These are phyloP conservation scores for Nemania bipapillata DNA, from an alignment of 2,329 filamentous ascomycete genomes.

Conservation along the genomic window DNA sequence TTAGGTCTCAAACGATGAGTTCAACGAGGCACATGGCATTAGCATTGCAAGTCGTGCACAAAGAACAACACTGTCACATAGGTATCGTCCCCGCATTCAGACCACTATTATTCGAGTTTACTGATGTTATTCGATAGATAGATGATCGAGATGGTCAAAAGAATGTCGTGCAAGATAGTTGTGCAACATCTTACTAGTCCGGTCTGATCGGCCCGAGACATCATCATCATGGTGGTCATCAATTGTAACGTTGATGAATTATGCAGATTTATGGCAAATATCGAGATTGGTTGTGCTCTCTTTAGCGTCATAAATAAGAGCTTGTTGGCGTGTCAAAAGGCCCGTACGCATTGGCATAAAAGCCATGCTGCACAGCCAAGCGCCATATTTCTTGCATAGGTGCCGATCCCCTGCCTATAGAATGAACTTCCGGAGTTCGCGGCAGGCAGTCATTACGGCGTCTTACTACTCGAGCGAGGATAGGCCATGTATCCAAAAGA, in stretches of 20 bases:
- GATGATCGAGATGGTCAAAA: not conserved
- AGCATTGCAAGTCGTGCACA: not conserved
- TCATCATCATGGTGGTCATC: conserved; percentile 14
- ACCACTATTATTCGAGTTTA: not conserved
- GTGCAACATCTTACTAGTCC: not conserved
- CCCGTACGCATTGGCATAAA: not conserved
- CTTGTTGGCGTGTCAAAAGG: not conserved
- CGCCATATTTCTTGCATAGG: not conserved
- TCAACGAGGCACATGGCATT: not conserved
- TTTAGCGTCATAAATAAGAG: not conserved
- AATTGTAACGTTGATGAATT: conserved; percentile 1
- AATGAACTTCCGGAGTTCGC: not conserved
- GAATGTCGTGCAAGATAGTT: not conserved
- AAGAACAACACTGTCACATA: not conserved
- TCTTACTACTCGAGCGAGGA: not conserved
- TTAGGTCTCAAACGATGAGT: not conserved
- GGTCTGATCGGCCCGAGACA: not conserved
- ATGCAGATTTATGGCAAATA: not conserved
- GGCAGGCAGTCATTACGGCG: conserved; percentile 6
- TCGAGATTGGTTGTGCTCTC: not conserved
- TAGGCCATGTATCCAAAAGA: not conserved
- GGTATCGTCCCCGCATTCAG: not conserved
- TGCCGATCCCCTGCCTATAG: not conserved
- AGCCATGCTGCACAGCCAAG: not conserved
- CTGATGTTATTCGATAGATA: not conserved